Percentiles rank a stretch among this genome's conserved stretches.
Conservation (phyloP, 208 protist genomes). For the Trichomonas tenax region DNA sequence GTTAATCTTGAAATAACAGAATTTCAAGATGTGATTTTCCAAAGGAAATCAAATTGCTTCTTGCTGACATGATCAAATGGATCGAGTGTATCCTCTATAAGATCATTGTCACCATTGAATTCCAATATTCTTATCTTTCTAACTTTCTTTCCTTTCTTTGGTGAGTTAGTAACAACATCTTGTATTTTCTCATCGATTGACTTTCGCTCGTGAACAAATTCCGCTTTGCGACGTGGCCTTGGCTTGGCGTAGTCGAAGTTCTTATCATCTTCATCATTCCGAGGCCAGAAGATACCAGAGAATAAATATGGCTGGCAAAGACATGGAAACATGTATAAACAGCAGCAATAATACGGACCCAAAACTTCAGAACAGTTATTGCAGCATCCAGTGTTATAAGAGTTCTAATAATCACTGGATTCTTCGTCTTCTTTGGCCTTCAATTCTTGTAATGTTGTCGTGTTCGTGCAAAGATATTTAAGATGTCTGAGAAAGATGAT, state of each 20-base stretch:
- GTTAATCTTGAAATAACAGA: too few relatives aligned
- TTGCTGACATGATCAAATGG: background rate
- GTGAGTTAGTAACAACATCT: background rate
- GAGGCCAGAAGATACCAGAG: background rate
- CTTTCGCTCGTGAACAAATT: background rate
- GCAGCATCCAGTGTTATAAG: background rate
- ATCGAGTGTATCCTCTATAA: background rate
- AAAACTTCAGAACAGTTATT: background rate
- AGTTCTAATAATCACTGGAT: background rate
- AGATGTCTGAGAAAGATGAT: background rate
- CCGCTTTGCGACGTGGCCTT: background rate
- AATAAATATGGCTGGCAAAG: background rate
- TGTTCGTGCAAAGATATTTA: background rate
- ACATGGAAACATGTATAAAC: background rate
- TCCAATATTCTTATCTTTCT: background rate
- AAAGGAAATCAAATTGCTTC: too few relatives aligned
- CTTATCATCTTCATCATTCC: background rate
- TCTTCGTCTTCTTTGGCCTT: background rate
- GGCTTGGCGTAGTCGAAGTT: background rate
- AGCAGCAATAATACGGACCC: background rate
- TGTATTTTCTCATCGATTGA: background rate
- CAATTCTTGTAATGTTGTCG: background rate
- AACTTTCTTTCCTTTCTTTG: background rate
- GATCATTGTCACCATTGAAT: background rate
- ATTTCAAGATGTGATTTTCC: too few relatives aligned